Conservation (phyloP, 2,329 filamentous ascomycete genomes). For the Aspergillus jensenii region DNA sequence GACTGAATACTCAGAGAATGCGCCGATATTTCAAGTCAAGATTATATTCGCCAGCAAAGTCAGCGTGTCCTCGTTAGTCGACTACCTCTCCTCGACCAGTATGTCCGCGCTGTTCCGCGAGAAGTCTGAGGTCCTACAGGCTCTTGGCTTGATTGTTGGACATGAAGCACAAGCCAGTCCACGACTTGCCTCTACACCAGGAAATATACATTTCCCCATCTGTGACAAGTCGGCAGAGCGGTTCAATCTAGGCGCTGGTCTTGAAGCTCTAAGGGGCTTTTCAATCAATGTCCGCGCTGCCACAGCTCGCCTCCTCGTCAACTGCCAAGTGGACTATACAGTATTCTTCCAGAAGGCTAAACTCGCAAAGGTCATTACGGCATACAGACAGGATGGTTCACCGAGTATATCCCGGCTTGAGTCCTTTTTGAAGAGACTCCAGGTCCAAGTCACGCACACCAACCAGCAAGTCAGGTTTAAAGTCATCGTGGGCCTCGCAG, state of each 20-base stretch:
- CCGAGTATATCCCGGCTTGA: conserved; percentile 24
- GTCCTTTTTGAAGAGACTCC: conserved; percentile 41
- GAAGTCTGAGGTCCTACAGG: conserved; percentile 55
- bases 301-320: conserved; percentile 58
- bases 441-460: conserved; percentile 43
- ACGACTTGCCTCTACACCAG: conserved; percentile 46
- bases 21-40: conserved; percentile 36
- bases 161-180: conserved; percentile 45
- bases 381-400: conserved; percentile 27
- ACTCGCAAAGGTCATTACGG: conserved; percentile 38
- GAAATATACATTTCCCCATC: conserved; percentile 55
- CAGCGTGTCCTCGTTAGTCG: conserved; percentile 42
- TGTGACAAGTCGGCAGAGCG: conserved; percentile 30
- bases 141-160: conserved; percentile 57
- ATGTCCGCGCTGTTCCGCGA: conserved; percentile 38
- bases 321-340: conserved; percentile 61
- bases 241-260: conserved; percentile 48
- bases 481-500: conserved; percentile 48
- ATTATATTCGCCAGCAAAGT: conserved; percentile 36
- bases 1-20: conserved; percentile 29
- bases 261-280: conserved; percentile 61
- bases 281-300: conserved; percentile 61
- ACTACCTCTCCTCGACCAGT: conserved; percentile 42
- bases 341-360: conserved; percentile 56
- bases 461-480: conserved; percentile 41